Evolutionary conservation across 1,284 basidiomycete species (phyloP), one percentile per base, ranked within the genome.

Genomic region (Moesziomyces antarcticus): DNA sequence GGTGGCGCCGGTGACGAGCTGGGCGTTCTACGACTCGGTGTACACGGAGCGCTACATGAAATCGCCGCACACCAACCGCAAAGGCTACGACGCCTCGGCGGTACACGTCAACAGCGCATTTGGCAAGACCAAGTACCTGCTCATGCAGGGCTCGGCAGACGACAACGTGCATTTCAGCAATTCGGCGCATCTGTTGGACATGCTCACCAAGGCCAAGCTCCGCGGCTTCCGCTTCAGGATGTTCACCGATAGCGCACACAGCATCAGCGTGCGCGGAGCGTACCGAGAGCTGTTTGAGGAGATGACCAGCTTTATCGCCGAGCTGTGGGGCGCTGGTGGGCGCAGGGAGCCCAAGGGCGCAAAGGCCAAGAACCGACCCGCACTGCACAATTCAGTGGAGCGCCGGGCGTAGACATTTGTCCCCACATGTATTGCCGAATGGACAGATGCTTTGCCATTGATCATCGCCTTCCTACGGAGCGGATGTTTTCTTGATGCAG

Each of bases 21-120:
- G 85, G 85, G 44, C 65, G 21, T 76, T 81, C 46, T 81, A 91
- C 93, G 82, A 84, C 90, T 91, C 92, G 7, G 90, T 94, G 56
- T 94, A 94, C 84, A 97, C 96, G 2, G 95, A 98, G 81, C 90
- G 96, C n/a, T 98, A 97, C 87, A 94, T 98, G 93, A 90, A 91
- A 76, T 88, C 91, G 25, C 94, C 93, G 0, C 82, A 86, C 14
- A 85, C 88, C 16, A 98, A 99, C 84, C 87, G 88, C 0, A 88
- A 86, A 0, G 96, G 96, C 5, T 99, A 99, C 86, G 85, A 90
- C 70, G 91, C 90, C 46, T 90, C 92, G 14, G 92, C 92, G 0
- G 91, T 99, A 49, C 90, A 91, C 69, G 90, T 93, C 80, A 92
- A 94, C 50, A 90, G 90, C 10, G 92, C 90, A 6, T 98, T 97